Conservation (phyloP, 257 asterid genomes). For the Scutellaria minor region DNA sequence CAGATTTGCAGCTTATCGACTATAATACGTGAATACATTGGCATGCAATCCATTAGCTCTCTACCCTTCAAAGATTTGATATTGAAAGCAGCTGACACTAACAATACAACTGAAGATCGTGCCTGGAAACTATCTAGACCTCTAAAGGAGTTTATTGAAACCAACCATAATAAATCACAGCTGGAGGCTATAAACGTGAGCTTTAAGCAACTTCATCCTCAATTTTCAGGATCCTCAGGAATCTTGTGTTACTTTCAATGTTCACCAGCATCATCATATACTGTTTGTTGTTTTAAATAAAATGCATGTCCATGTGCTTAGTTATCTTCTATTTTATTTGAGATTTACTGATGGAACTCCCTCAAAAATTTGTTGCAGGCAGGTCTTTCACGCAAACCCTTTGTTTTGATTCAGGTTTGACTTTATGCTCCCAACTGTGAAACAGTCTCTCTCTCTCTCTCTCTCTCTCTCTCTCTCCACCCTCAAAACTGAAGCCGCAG, state of each 20-base stretch:
- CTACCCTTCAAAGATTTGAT: conserved; percentile 91
- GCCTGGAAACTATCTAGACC: conserved; percentile 90
- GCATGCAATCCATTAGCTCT: conserved; percentile 72
- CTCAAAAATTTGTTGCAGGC: conserved; percentile 66
- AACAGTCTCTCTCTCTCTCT: conserved; percentile 8
- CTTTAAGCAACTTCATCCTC: conserved; percentile 28
- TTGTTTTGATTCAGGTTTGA: conserved; percentile 92
- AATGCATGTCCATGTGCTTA: background rate
- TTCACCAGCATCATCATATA: conserved; percentile 16
- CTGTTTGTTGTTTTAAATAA: background rate
- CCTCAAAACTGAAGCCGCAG: background rate
- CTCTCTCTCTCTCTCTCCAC: background rate
- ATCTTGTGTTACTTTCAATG: conserved; percentile 17
- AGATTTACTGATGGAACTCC: conserved; percentile 35
- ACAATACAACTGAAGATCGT: conserved; percentile 57
- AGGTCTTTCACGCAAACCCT: conserved; percentile 84
- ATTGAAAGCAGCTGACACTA: conserved; percentile 66
- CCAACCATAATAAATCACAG: conserved; percentile 82
- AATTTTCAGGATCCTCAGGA: conserved; percentile 29
- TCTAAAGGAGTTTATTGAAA: conserved; percentile 65
- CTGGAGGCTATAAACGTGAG: conserved; percentile 90
- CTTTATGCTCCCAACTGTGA: conserved; percentile 14
- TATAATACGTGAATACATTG: conserved; percentile 91
- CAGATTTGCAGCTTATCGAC: conserved; percentile 96
- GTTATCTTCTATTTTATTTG: conserved; percentile 5